Base-by-base conservation (phyloP, 148 eudicot species). In the Chenopodium berlandieri region DNA sequence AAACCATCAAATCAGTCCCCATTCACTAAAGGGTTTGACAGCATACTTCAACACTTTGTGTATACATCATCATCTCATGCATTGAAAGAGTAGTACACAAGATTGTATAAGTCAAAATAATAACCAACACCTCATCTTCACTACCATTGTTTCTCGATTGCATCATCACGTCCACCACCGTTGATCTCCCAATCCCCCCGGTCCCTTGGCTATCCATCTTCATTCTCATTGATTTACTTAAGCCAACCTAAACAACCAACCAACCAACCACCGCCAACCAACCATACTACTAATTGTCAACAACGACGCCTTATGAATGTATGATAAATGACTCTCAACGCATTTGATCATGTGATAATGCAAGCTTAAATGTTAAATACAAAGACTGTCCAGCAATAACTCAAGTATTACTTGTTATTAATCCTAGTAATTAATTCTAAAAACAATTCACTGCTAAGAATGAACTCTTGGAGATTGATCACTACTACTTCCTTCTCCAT, bases 401-500 rank as follows among this genome's bases (percentile, higher is more conserved):
- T 37, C 25, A 50, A 14, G n/a, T 34, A 32, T 37, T n/a, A 72
- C 32, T 73, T 48, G 34, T 48, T 72, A 2, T 72, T 47, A 9
- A 4, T 25, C 19, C 76, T 47, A 23, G 76, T 73, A 25, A 48
- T 56, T 73, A 4, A 40, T 40, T 40, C 44, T 5, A 40, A 23
- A 9, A 48, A 31, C 52, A 23, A 73, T 47, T 9, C n/a, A 40
- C 32, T 31, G 7, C 60, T 73, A 73, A n/a, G 60, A 48, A 4
- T 48, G 76, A 48, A 73, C 76, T 47, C 58, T 73, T 12, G 76
- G 60, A 73, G 76, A 73, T 48, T 73, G 58, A 25, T 73, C 76
- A 48, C 76, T 46, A 73, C 58, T 47, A 73, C 76, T 73, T 46
- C 76, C 76, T 73, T 86, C 86, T 1, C 82, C 84, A 68, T 78